These are phyloP conservation scores for Aspergillus unguis DNA, from an alignment of 2,329 filamentous ascomycete genomes.

Conservation along the genomic window DNA sequence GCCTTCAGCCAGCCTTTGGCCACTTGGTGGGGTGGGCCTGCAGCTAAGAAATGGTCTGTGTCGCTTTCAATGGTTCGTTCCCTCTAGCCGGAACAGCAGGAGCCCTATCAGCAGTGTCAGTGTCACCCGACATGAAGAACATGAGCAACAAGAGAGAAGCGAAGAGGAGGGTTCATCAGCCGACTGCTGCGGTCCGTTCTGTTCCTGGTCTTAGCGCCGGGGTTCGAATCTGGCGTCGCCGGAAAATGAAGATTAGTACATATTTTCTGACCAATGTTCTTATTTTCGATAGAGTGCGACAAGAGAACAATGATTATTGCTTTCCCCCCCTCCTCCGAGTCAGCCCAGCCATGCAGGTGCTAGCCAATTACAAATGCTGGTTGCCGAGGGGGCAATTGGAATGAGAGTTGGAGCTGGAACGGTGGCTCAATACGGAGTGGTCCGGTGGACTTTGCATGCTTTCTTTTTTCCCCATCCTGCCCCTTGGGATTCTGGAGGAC, in stretches of 20 bases:
- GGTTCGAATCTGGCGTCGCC: conserved; percentile 1
- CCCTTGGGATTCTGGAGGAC: conserved; percentile 1
- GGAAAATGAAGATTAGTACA: neutral
- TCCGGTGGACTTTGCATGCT: neutral
- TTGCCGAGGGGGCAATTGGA: conserved; percentile 6
- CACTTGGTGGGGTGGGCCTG: neutral
- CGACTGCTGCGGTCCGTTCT: conserved; percentile 6
- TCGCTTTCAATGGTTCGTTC: conserved; percentile 8
- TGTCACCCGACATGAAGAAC: conserved; percentile 9
- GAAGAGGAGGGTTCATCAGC: conserved; percentile 10
- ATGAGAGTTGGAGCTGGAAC: no score
- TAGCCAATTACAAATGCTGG: conserved; percentile 4
- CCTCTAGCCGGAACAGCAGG: conserved; percentile 3
- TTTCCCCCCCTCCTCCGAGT: conserved; percentile 3
- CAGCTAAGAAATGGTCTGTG: conserved; percentile 4
- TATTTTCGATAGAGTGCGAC: conserved; percentile 10
- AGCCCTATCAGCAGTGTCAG: conserved; percentile 9
- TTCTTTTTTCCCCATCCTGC: neutral
- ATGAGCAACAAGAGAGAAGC: neutral
- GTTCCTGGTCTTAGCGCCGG: conserved; percentile 8
- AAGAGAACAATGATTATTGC: conserved; percentile 3
- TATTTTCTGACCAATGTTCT: conserved; percentile 6
- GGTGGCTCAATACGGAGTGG: no score
- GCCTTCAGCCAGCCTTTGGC: neutral
- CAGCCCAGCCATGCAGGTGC: conserved; percentile 1